Evolutionary conservation across 176 grass and related monocot genomes (phyloP), one percentile per base, ranked within the genome.

Genomic region (Carex parvula): DNA sequence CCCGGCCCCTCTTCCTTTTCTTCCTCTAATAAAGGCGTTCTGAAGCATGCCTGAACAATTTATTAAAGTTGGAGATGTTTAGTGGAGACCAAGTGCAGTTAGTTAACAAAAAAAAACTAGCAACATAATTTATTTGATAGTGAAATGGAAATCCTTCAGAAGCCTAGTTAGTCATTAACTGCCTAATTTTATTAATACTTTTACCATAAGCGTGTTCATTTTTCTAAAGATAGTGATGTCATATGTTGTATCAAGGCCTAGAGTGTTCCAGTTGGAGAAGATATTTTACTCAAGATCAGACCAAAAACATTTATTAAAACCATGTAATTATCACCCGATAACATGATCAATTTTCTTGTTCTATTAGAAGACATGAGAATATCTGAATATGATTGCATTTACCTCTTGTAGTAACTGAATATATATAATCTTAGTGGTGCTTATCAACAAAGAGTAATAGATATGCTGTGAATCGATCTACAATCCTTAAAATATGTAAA

Each of bases 171-270:
- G 42, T 44, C 42, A 44, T 0, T 44, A 44, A 1, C 42, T 44
- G 42, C 42, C 2, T 44, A 44, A 9, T 44, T 44, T 76, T 32
- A 5, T 6, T 55, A 30, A 54, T 29, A 15, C 46, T 46, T 42
- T 75, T 55, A 11, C 5, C 9, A 26, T 55, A 46, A 76, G 72
- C 72, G 48, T 76, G 72, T 50, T 76, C 50, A 29, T 69, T 69
- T 76, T 53, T 30, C 72, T 30, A 76, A 76, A 76, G 72, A 55
- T 76, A 55, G 21, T 76, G 72, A 76, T 76, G 72, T 76, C 72
- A 76, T 76, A 48, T 76, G 54, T 54, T 55, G 30, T 76, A 53
- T 16, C 48, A 16, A 55, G 48, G 13, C 5, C 72, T 32, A 76
- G 72, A 76, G 48, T 32, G 54, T 76, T 76, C 72, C 72, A 55